These are phyloP conservation scores for Alternaria gaisen DNA, from an alignment of 2,329 filamentous ascomycete species.

Conservation along the genomic window DNA sequence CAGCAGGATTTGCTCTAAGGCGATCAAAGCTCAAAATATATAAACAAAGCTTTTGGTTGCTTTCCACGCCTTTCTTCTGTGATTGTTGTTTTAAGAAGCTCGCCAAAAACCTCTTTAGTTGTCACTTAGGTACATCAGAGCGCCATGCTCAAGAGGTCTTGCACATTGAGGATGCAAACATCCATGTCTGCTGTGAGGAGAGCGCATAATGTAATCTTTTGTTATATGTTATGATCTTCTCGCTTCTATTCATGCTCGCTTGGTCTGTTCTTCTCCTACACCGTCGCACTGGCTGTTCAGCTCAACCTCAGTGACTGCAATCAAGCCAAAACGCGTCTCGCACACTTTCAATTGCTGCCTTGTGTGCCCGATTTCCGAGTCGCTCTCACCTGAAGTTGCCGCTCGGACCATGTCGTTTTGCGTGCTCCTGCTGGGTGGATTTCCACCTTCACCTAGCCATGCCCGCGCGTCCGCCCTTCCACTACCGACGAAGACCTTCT, in stretches of 20 bases:
- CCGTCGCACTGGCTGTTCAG: not conserved
- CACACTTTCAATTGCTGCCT: not conserved
- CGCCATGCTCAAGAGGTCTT: not conserved
- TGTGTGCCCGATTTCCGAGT: not conserved
- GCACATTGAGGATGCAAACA: not conserved
- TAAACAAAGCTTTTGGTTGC: not conserved
- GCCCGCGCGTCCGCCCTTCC: conserved; percentile 1
- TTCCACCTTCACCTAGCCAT: conserved; percentile 8
- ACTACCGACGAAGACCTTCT: conserved; percentile 10
- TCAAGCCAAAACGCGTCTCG: not conserved
- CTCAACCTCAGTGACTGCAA: conserved; percentile 2
- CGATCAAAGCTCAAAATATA: not conserved
- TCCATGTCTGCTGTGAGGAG: not conserved
- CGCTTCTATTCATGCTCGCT: not conserved
- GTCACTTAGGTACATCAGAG: not conserved
- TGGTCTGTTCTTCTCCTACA: not conserved
- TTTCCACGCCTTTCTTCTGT: no score
- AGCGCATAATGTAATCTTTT: not conserved
- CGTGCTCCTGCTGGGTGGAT: conserved; percentile 1
- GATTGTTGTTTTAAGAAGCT: not conserved
- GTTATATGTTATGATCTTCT: not conserved
- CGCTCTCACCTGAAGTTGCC: conserved; percentile 2
- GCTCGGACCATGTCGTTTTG: conserved; percentile 18
- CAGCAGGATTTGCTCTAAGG: not conserved
- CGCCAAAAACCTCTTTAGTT: not conserved